Evolutionary conservation across 108 stramenopile genomes (phyloP), one percentile per base, ranked within the genome.

Genomic region (Fistulifera solaris): DNA sequence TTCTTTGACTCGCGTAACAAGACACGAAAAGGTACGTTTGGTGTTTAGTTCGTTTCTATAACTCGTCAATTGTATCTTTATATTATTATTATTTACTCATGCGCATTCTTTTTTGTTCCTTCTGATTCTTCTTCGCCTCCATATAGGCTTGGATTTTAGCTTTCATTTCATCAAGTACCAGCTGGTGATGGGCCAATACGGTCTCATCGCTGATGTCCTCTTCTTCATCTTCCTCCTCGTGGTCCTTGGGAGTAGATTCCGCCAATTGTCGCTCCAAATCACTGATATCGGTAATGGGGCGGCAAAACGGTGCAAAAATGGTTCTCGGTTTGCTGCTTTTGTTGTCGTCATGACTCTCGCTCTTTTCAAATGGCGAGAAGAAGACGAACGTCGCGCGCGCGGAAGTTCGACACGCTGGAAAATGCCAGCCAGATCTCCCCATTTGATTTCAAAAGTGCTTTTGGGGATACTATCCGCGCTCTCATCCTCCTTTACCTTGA

Each of bases 251-350:
- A n/a, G n/a, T n/a, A n/a, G n/a, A n/a, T n/a, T n/a, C n/a, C n/a
- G n/a, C n/a, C n/a, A n/a, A n/a, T n/a, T 1, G 18, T 19, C 27
- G 40, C 13, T 53, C 73, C 2, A 71, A n/a, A 10, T 40, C 52
- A 19, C 55, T 52, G 38, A 44, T 13, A 47, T 75, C 61, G 56
- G 31, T 35, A 8, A 83, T 62, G 21, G 50, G 18, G 22, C 71
- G 65, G 23, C 78, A 75, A 40, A 80, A 81, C 19, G 89, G 89
- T 40, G 89, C 85, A 60, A 80, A 70, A 27, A 91, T 91, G 68
- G 52, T 38, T 49, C 17, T 6, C 22, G 48, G 0, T 67, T 58
- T 18, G 56, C 52, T 50, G 61, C 73, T 8, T 8, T 35, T 35
- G 3, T 6, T 8, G 31, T 35, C 31, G 3, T 35, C 31, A 3